These are phyloP conservation scores for Debaryomyces tyrocola DNA, from an alignment of 805 yeast species.

Conservation along the genomic window DNA sequence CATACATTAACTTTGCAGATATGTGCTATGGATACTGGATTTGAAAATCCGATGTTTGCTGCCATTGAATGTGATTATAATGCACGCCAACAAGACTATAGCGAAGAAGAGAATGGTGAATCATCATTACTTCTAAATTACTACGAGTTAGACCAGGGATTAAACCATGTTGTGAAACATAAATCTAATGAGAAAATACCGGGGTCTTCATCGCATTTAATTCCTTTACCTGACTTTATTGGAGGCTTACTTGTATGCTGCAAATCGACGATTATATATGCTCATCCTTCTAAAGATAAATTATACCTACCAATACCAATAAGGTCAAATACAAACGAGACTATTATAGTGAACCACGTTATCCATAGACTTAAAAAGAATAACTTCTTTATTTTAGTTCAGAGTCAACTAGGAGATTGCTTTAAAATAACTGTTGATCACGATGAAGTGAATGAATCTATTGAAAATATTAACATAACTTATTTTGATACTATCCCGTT, in stretches of 20 bases:
- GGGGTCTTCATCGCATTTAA: conserved; percentile 46
- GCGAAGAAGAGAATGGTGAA: neutral
- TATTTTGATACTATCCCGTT: conserved; percentile 79
- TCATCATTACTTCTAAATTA: conserved; percentile 45
- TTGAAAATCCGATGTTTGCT: conserved; percentile 83
- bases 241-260: conserved; percentile 71
- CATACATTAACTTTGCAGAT: conserved; percentile 51
- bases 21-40: conserved; percentile 69
- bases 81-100: conserved; percentile 23
- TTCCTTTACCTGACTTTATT: conserved; percentile 72
- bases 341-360: conserved; percentile 52
- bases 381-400: conserved; percentile 67
- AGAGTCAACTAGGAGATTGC: conserved; percentile 70
- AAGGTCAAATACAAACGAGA: conserved; percentile 24
- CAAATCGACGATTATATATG: conserved; percentile 52
- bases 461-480: conserved; percentile 46
- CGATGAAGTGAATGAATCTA: conserved; percentile 43
- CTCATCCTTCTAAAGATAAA: conserved; percentile 28
- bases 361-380: conserved; percentile 63
- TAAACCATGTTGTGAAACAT: conserved; percentile 68
- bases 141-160: conserved; percentile 84
- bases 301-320: conserved; percentile 55
- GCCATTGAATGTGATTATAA: conserved; percentile 66
- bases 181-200: conserved; percentile 16
- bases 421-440: conserved; percentile 59